Evolutionary conservation across 805 yeast species (phyloP).

Genomic region (Cyberlindnera americana): DNA sequence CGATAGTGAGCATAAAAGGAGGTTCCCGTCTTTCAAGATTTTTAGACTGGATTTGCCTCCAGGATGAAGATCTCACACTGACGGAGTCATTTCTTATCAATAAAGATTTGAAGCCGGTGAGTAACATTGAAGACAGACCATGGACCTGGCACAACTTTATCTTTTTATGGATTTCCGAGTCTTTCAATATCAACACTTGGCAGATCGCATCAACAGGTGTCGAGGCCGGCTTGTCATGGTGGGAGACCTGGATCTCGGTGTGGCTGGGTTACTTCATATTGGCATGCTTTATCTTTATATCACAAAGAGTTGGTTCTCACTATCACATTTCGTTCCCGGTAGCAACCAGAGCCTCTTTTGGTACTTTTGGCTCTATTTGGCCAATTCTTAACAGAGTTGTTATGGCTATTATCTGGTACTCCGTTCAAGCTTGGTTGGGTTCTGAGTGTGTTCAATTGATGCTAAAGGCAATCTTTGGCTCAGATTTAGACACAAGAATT

Average conservation of each 20-base stretch:
- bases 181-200: constrained; percentile 88
- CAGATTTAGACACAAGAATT: constrained; percentile 55
- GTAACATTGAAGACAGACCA: constrained; percentile 62
- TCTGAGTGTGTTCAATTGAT: constrained; percentile 78
- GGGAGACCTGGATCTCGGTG: constrained; percentile 87
- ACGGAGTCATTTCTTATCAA: constrained; percentile 67
- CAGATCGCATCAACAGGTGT: constrained; percentile 88
- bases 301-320: constrained; percentile 75
- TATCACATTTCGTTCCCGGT: constrained; percentile 88
- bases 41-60: constrained; percentile 3
- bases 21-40: background rate
- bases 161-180: constrained; percentile 84
- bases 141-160: constrained; percentile 85
- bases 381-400: constrained; percentile 85
- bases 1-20: too few species aligned
- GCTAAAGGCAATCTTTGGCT: constrained; percentile 74
- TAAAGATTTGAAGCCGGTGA: constrained; percentile 72
- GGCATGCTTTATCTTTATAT: constrained; percentile 63
- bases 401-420: constrained; percentile 85
- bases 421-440: constrained; percentile 83
- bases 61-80: constrained; percentile 38
- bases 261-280: constrained; percentile 79
- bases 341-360: constrained; percentile 76
- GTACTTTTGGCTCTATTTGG: constrained; percentile 84
- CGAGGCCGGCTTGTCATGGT: constrained; percentile 75